Evolutionary conservation across 306 rosid genomes (phyloP), one percentile per base, ranked within the genome.

Genomic region (Gleditsia sinensis): DNA sequence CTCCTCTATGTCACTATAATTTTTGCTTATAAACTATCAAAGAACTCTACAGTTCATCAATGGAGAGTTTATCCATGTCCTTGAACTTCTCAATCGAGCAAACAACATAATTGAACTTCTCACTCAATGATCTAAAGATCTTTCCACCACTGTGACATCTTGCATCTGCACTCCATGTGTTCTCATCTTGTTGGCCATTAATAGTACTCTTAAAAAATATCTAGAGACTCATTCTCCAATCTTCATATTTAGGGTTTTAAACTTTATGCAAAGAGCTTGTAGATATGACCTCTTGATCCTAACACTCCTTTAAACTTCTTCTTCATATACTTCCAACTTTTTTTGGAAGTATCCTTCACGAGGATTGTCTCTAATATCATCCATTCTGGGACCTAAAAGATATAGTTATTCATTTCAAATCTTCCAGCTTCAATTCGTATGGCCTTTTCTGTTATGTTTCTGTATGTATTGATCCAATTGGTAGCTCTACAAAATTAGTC

Each of bases 181-280:
- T n/a, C n/a, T n/a, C 67, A 36, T 61, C 19, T 36, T 36, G 3
- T 61, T 61, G n/a, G 71, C 39, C 12, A 60, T 7, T 2, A 1
- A 9, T 14, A 69, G 1, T 0, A 23, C n/a, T 10, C 11, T 32
- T 7, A 2, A 17, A 20, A 69, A 33, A 16, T 62, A 61, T 7
- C 48, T 7, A 2, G n/a, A 10, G 17, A 61, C 6, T 12, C 51
- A 49, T 19, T 74, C 33, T 10, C 39, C 19, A 8, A 10, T 6
- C 40, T 62, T 74, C 71, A 74, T 74, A 9, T 62, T 13, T 4
- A 62, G 40, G 16, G 11, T 50, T 50, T 68, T 53, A 20, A 67
- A 76, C 2, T 76, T 69, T 48, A 10, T 57, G 0, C 43, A 21
- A 27, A 60, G 67, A n/a, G n/a, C n/a, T n/a, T n/a, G n/a, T n/a